A percentile compares a stretch with the other conserved stretches of the same genome.
Conservation (phyloP, 2,329 filamentous ascomycete species). For the Fusarium subtropicale region DNA sequence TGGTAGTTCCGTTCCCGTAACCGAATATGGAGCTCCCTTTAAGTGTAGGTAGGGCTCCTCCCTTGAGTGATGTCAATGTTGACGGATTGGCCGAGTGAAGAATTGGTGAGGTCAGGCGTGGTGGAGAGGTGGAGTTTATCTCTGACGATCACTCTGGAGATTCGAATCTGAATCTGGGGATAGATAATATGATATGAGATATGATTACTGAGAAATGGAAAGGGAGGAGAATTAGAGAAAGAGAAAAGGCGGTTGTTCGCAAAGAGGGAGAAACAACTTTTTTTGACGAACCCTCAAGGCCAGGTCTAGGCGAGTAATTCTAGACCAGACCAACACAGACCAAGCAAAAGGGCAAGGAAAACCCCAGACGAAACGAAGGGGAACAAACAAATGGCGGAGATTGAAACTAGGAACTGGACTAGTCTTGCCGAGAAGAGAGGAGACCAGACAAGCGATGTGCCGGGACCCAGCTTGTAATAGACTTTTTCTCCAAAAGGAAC, state of each 20-base stretch:
- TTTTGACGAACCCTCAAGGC: conserved; percentile 15
- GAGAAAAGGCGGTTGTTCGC: conserved; percentile 11
- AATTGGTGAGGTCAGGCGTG: conserved; percentile 36
- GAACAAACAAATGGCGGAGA: conserved; percentile 33
- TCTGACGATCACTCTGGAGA: conserved; percentile 29
- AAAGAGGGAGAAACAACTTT: conserved; percentile 31
- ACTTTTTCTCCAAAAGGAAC: neutral
- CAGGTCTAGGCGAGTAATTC: conserved; percentile 22
- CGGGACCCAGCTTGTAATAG: conserved; percentile 29
- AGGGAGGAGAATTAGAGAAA: conserved; percentile 19
- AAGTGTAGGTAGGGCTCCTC: conserved; percentile 17
- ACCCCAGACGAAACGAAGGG: conserved; percentile 33
- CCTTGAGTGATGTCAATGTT: conserved; percentile 38
- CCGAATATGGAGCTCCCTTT: conserved; percentile 37
- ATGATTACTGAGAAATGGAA: neutral
- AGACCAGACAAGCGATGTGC: conserved; percentile 6
- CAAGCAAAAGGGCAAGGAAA: conserved; percentile 14
- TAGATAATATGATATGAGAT: conserved; percentile 10
- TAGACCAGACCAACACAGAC: conserved; percentile 18
- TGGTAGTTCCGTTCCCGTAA: conserved; percentile 11
- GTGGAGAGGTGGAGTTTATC: conserved; percentile 35
- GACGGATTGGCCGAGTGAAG: conserved; percentile 35
- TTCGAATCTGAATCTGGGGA: conserved; percentile 9
- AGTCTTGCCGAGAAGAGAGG: conserved; percentile 38
- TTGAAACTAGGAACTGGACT: conserved; percentile 40